These are phyloP conservation scores for Peterozyma toletana DNA, from an alignment of 805 yeast species.

Conservation along the genomic window DNA sequence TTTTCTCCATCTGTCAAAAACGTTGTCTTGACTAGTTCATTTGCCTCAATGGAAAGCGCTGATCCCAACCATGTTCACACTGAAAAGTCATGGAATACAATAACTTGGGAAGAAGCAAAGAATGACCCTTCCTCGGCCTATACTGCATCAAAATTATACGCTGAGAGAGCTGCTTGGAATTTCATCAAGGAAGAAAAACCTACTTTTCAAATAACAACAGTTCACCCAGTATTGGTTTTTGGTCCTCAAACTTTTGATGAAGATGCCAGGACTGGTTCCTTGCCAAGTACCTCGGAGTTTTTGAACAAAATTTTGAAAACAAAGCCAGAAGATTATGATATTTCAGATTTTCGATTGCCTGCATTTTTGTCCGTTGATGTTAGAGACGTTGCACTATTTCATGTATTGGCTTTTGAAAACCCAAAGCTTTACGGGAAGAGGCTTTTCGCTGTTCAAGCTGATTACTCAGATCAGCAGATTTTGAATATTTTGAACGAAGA, in stretches of 20 bases:
- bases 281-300: conserved; percentile 25
- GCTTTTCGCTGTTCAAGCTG: not conserved
- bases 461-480: conserved; percentile 16
- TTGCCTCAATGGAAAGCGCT: conserved; percentile 30
- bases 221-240: conserved; percentile 27
- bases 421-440: conserved; percentile 6
- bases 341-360: conserved; percentile 1
- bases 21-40: conserved; percentile 44
- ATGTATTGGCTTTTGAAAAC: conserved; percentile 25
- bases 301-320: conserved; percentile 16
- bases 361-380: conserved; percentile 38
- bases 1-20: conserved; percentile 31
- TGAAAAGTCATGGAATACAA: conserved; percentile 27
- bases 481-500: conserved; percentile 24
- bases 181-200: conserved; percentile 24
- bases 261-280: conserved; percentile 2
- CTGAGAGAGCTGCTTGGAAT: conserved; percentile 37
- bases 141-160: conserved; percentile 33
- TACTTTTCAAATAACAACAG: conserved; percentile 21
- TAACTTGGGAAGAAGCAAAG: conserved; percentile 13
- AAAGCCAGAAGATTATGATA: conserved; percentile 12
- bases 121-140: conserved; percentile 21
- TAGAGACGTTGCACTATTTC: conserved; percentile 57
- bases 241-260: conserved; percentile 30
- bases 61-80: conserved; percentile 10